Percentiles rank a stretch among this genome's conserved stretches.
Conservation (phyloP, 2,329 filamentous ascomycete species). For the Epichloe gansuensis region DNA sequence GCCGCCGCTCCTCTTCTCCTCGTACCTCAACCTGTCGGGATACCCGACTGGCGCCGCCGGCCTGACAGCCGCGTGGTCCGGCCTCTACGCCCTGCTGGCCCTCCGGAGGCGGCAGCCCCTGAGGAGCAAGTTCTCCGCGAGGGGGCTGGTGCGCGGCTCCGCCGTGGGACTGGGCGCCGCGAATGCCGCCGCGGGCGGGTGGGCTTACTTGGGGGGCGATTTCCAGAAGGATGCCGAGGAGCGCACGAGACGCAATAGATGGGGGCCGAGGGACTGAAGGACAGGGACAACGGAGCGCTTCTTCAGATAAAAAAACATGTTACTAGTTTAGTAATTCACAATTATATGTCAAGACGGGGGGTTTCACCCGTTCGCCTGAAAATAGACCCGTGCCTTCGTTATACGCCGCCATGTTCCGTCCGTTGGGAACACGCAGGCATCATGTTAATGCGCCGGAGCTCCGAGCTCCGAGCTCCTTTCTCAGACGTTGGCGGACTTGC, state of each 20-base stretch:
- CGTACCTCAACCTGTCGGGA: constrained; percentile 47
- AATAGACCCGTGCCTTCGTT: no score
- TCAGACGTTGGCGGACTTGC: no score
- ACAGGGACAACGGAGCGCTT: no score
- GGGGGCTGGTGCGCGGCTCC: constrained; percentile 36
- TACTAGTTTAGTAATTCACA: no score
- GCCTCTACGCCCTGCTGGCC: constrained; percentile 43
- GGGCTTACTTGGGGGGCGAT: constrained; percentile 39
- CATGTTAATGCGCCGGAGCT: no score
- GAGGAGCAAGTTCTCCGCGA: constrained; percentile 30
- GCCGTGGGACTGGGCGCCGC: constrained; percentile 36
- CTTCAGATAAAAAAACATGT: no score
- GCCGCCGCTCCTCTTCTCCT: constrained; percentile 29
- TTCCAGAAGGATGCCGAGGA: constrained; percentile 35
- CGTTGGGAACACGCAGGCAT: no score
- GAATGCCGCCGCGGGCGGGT: constrained; percentile 37
- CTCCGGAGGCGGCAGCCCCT: constrained; percentile 31
- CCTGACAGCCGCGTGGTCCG: constrained; percentile 42
- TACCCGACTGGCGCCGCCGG: constrained; percentile 45
- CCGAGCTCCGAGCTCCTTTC: no score
- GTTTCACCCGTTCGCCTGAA: no score
- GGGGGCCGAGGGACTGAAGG: constrained; percentile 22
- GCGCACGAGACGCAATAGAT: constrained; percentile 36
- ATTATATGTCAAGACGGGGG: no score
- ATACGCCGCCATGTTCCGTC: no score